phyloP scores from a whole-genome alignment of 768 basidiomycete species.

The Termitomyces sp. region DNA sequence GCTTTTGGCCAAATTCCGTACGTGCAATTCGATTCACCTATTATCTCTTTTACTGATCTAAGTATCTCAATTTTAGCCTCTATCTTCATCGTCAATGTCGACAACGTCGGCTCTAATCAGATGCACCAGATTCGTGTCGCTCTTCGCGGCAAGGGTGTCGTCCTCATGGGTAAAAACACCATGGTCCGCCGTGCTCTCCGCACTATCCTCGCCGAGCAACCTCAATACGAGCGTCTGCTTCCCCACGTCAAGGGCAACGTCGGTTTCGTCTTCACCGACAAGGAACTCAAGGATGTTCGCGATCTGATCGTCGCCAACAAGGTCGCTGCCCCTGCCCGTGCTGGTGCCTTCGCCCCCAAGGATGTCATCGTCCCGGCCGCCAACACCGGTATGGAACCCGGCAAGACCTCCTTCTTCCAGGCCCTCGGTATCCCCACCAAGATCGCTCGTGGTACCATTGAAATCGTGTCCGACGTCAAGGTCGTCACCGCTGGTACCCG shows the following conservation, averaged over 20 bases:
- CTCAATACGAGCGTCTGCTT: constrained; percentile 94
- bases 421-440: constrained; percentile 99
- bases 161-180: constrained; percentile 99
- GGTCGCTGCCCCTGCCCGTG: constrained; percentile 97
- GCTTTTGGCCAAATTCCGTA: constrained; percentile 86
- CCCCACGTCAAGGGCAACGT: constrained; percentile 97
- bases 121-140: constrained; percentile 97
- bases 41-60: neutral
- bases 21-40: constrained; percentile 29
- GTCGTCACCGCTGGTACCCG: constrained; percentile 90
- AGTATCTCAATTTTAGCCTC: constrained; percentile 57
- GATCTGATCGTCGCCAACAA: constrained; percentile 94
- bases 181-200: constrained; percentile 99
- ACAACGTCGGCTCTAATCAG: constrained; percentile 99
- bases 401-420: constrained; percentile 99
- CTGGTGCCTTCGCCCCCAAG: constrained; percentile 92
- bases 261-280: constrained; percentile 95
- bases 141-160: constrained; percentile 94
- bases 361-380: constrained; percentile 91
- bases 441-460: constrained; percentile 99
- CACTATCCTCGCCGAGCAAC: constrained; percentile 83
- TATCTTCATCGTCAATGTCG: constrained; percentile 98
- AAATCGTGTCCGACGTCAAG: constrained; percentile 97
- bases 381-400: constrained; percentile 99
- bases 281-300: constrained; percentile 93